Percentiles rank a stretch among this genome's conserved stretches.
These are phyloP conservation scores for Colletotrichum orchidophilum DNA, from an alignment of 2,329 filamentous ascomycete species.

Conservation along the genomic window DNA sequence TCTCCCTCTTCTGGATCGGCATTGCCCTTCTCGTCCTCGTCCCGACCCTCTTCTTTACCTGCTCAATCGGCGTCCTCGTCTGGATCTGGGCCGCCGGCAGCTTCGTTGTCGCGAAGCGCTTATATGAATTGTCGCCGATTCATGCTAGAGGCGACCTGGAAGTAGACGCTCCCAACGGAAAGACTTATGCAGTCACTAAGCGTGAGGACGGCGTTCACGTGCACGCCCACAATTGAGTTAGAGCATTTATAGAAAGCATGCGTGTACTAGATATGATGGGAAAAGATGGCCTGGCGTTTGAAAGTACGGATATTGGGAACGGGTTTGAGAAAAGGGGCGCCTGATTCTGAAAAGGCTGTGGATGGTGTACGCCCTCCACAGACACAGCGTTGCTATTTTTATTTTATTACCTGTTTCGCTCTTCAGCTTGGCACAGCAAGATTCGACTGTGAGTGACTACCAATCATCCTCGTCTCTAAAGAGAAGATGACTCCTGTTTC, in stretches of 20 bases:
- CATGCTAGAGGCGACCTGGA: conserved; percentile 35
- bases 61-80: conserved; percentile 67
- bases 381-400: neutral
- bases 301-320: neutral
- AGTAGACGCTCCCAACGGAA: conserved; percentile 35
- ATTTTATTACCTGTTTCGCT: neutral
- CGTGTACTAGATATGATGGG: too few relatives aligned
- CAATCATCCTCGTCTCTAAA: too few relatives aligned
- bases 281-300: neutral
- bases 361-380: too few relatives aligned
- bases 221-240: neutral
- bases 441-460: too few relatives aligned
- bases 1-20: conserved; percentile 74
- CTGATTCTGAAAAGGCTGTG: neutral
- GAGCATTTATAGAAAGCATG: neutral
- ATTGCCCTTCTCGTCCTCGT: conserved; percentile 74
- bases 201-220: conserved; percentile 37
- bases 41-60: conserved; percentile 74
- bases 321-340: neutral
- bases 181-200: conserved; percentile 35
- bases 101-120: conserved; percentile 60
- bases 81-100: conserved; percentile 74
- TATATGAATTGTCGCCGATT: conserved; percentile 50
- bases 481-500: too few relatives aligned
- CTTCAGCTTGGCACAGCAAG: neutral